A percentile compares a stretch with the other conserved stretches of the same genome.
Conservation (phyloP, 78 protist genomes). For the Dictyostelium firmibasis region DNA sequence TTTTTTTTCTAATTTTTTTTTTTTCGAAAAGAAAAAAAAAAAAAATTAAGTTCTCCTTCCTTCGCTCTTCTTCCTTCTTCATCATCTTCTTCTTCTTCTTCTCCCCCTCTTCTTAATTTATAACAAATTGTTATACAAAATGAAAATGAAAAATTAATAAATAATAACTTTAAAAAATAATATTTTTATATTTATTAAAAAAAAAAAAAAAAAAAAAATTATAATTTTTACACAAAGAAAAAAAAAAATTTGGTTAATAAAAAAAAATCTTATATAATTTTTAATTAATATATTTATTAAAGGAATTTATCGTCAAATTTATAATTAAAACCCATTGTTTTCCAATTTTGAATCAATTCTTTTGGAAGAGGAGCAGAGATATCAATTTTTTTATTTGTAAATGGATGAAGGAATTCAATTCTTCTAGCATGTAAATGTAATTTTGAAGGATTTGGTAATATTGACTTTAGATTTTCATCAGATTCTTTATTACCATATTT, state of each 20-base stretch:
- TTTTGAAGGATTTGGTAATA: neutral
- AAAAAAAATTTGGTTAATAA: neutral
- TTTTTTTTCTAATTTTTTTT: too few species aligned
- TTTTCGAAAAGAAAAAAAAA: too few species aligned
- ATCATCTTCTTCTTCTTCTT: neutral
- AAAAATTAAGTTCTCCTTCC: neutral
- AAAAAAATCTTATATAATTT: neutral
- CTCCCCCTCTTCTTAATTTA: neutral
- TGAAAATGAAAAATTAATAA: neutral
- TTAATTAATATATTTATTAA: neutral
- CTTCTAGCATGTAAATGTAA: constrained; percentile 76
- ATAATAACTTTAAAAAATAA: neutral
- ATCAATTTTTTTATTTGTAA: constrained; percentile 57
- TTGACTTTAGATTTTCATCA: neutral
- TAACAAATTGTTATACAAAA: neutral
- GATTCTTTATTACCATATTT: constrained; percentile 31
- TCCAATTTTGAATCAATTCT: constrained; percentile 23
- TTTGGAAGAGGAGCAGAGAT: constrained; percentile 46
- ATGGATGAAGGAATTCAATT: constrained; percentile 62
- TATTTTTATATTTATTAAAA: neutral
- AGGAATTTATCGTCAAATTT: neutral
- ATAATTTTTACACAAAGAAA: neutral
- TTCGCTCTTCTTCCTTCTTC: neutral
- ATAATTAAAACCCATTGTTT: constrained; percentile 20
- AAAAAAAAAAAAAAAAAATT: neutral